Percentiles rank a stretch among this genome's conserved stretches.
phyloP scores from a whole-genome alignment of 2,329 filamentous ascomycete species.

The Zasmidium cellare region DNA sequence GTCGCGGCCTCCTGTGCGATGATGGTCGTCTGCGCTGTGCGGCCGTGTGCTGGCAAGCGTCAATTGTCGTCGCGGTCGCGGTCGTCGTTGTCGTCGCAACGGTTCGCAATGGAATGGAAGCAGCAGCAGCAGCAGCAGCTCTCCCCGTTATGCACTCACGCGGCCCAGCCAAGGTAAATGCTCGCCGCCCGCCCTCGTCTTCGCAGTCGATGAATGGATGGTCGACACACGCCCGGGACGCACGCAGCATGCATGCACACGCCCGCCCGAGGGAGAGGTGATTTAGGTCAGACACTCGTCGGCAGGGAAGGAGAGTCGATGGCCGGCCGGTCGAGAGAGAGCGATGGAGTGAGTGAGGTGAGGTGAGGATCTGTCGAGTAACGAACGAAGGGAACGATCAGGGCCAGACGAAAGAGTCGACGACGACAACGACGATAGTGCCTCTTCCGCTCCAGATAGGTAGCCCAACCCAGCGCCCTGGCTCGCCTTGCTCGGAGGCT shows the following conservation, averaged over 20 bases:
- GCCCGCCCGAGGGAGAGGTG: constrained; percentile 16
- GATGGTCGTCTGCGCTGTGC: too few relatives aligned
- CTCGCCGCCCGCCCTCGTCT: constrained; percentile 3
- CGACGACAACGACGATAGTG: not conserved
- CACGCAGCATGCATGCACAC: constrained; percentile 23
- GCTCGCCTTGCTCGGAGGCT: constrained; percentile 30
- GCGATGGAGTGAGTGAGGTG: not conserved
- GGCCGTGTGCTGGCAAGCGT: constrained; percentile 18
- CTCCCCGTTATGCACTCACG: constrained; percentile 12
- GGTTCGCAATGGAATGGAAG: not conserved
- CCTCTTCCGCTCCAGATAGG: not conserved
- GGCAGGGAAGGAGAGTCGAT: not conserved
- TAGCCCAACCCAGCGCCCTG: constrained; percentile 10
- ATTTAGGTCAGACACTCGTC: constrained; percentile 14
- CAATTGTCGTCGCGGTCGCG: constrained; percentile 3
- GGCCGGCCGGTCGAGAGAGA: not conserved
- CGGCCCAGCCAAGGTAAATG: not conserved
- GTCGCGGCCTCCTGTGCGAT: constrained; percentile 3
- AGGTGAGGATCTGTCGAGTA: not conserved
- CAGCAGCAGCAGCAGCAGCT: not conserved
- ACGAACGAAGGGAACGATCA: not conserved
- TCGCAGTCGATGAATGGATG: constrained; percentile 5
- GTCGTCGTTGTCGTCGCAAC: not conserved
- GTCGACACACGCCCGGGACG: constrained; percentile 6
- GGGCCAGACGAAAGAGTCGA: not conserved